Conservation (phyloP, 163 green algal species). For the Picocystis sp. region DNA sequence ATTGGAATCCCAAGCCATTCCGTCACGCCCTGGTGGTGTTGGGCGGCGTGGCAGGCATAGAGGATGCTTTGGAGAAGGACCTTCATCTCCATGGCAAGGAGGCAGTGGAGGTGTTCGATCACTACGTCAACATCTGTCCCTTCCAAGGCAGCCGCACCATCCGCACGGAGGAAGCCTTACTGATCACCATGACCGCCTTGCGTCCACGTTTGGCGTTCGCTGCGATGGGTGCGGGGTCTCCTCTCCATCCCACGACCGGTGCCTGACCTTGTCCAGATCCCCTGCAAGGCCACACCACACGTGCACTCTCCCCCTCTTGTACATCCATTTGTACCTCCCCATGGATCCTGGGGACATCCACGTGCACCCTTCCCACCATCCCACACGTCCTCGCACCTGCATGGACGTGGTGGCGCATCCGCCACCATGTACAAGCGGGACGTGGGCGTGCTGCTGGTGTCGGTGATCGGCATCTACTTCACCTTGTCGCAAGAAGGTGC, state of each 20-base stretch:
- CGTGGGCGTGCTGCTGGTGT: slow-evolving; percentile 53
- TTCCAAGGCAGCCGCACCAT: slow-evolving; percentile 65
- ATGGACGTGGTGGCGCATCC: no score
- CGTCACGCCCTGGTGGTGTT: slow-evolving; percentile 61
- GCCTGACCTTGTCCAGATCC: no score
- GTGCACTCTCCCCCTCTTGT: no score
- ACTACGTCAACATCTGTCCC: slow-evolving; percentile 65
- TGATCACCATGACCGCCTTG: slow-evolving; percentile 30
- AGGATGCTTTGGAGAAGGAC: slow-evolving; percentile 32
- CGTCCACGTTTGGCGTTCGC: neutral
- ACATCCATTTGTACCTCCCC: no score
- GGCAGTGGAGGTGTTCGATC: slow-evolving; percentile 28
- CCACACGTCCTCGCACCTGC: no score
- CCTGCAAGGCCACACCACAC: no score
- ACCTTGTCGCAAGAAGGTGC: slow-evolving; percentile 55
- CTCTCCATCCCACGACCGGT: no score
- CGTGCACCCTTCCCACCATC: no score
- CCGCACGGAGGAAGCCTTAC: slow-evolving; percentile 61
- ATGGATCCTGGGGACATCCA: no score
- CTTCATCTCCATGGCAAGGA: slow-evolving; percentile 12
- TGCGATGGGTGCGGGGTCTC: neutral
- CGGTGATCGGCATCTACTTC: slow-evolving; percentile 53
- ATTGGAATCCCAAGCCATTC: slow-evolving; percentile 32
- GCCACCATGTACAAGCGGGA: slow-evolving; percentile 59
- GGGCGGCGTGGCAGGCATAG: slow-evolving; percentile 59